These are phyloP conservation scores for Neospermospora avenae DNA, from an alignment of 2,329 filamentous ascomycete species.

Conservation along the genomic window DNA sequence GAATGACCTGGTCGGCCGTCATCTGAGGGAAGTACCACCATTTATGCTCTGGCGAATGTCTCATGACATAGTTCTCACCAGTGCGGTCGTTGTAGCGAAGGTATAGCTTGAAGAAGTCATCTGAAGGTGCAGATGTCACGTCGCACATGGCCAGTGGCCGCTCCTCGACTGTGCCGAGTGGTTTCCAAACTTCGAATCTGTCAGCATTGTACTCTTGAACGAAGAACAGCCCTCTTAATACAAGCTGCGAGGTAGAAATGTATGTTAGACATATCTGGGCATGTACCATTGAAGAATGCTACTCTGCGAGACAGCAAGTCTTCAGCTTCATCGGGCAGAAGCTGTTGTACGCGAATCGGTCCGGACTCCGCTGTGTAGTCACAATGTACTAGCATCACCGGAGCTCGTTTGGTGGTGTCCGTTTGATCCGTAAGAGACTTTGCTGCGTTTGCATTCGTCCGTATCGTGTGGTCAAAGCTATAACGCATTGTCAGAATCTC, in stretches of 20 bases:
- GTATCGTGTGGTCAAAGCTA: conserved; percentile 18
- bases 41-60: conserved; percentile 11
- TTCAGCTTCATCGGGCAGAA: conserved; percentile 12
- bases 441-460: conserved; percentile 15
- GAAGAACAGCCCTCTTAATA: background rate
- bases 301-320: conserved; percentile 16
- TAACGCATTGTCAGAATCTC: background rate
- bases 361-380: conserved; percentile 14
- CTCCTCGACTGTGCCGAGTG: conserved; percentile 13
- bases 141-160: conserved; percentile 20
- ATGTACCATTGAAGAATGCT: conserved; percentile 17
- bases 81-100: conserved; percentile 15
- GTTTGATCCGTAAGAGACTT: conserved; percentile 18
- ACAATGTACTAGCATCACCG: conserved; percentile 20
- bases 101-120: conserved; percentile 21
- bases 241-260: background rate
- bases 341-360: conserved; percentile 7
- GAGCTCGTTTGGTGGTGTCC: conserved; percentile 15
- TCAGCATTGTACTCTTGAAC: background rate
- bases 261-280: background rate
- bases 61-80: conserved; percentile 23
- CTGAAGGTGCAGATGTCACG: conserved; percentile 10
- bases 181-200: conserved; percentile 12
- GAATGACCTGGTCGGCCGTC: conserved; percentile 16
- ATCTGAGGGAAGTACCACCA: conserved; percentile 22